Percentiles rank a stretch among this genome's conserved stretches.
phyloP scores from a whole-genome alignment of 2,329 filamentous ascomycete species.

The Verticillium longisporum region DNA sequence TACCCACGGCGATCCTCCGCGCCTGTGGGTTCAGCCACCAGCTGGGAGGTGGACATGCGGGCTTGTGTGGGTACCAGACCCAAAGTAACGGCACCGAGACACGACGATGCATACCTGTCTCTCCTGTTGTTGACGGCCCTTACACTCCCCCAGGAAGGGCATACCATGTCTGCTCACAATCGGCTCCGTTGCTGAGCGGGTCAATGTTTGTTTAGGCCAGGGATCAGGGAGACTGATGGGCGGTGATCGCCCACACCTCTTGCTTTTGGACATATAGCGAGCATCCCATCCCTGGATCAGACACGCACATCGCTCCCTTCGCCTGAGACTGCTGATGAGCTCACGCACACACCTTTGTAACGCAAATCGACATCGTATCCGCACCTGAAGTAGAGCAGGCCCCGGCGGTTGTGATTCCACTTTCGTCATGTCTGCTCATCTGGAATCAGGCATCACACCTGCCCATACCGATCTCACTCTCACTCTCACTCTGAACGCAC shows the following conservation, averaged over 20 bases:
- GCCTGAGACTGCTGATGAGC: constrained; percentile 4
- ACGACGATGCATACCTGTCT: constrained; percentile 10
- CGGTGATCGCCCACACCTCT: background rate
- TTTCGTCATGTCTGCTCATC: constrained; percentile 4
- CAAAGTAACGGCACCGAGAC: constrained; percentile 8
- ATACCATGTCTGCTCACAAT: background rate
- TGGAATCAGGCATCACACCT: background rate
- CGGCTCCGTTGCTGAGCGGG: background rate
- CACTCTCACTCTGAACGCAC: background rate
- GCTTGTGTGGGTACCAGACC: background rate
- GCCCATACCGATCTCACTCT: background rate
- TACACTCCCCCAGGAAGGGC: constrained; percentile 4
- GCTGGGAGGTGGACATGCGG: background rate
- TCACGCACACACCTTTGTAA: constrained; percentile 6
- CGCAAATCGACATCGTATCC: constrained; percentile 6
- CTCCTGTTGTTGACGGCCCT: constrained; percentile 8
- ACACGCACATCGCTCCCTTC: background rate
- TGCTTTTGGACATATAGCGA: constrained; percentile 8
- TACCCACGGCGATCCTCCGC: background rate
- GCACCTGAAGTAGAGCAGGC: background rate
- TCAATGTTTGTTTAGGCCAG: constrained; percentile 9
- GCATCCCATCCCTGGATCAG: constrained; percentile 2
- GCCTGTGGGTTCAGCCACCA: background rate
- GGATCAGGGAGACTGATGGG: constrained; percentile 4
- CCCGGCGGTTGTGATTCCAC: background rate